A percentile compares a stretch with the other conserved stretches of the same genome.
phyloP scores from a whole-genome alignment of 2,329 filamentous ascomycete genomes.

The Bimuria novae-zelandiae region DNA sequence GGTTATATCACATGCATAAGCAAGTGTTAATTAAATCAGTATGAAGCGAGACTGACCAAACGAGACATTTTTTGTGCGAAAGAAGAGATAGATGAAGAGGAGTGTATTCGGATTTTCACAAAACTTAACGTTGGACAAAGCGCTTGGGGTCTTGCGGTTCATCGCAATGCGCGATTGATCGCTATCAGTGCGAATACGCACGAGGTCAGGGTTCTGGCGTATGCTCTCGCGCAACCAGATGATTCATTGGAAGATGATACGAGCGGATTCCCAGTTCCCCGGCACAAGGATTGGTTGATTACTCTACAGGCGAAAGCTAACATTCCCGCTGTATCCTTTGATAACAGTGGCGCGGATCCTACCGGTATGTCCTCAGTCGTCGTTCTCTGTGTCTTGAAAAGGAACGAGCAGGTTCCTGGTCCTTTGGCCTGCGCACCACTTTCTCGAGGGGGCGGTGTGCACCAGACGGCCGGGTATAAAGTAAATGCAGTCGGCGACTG shows the following conservation, averaged over 20 bases:
- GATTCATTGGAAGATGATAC: conserved; percentile 11
- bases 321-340: conserved; percentile 63
- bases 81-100: conserved; percentile 44
- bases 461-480: no score
- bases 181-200: conserved; percentile 80
- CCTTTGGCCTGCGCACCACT: no score
- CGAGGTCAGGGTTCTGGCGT: conserved; percentile 62
- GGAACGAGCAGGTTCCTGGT: background rate
- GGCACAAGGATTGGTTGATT: conserved; percentile 33
- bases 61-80: background rate
- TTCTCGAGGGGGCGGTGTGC: no score
- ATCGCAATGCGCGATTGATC: conserved; percentile 79
- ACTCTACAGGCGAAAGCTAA: conserved; percentile 45
- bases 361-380: conserved; percentile 41
- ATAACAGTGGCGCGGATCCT: conserved; percentile 61
- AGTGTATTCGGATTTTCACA: conserved; percentile 63
- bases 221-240: conserved; percentile 52
- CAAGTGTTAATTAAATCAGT: conserved; percentile 2
- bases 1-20: no score
- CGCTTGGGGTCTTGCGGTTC: conserved; percentile 88
- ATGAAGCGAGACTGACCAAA: conserved; percentile 23
- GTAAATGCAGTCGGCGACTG: no score
- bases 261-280: conserved; percentile 31
- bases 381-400: no score
- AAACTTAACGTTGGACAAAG: conserved; percentile 75